Conservation (phyloP, 148 eudicot genomes). For the Arbutus unedo region DNA sequence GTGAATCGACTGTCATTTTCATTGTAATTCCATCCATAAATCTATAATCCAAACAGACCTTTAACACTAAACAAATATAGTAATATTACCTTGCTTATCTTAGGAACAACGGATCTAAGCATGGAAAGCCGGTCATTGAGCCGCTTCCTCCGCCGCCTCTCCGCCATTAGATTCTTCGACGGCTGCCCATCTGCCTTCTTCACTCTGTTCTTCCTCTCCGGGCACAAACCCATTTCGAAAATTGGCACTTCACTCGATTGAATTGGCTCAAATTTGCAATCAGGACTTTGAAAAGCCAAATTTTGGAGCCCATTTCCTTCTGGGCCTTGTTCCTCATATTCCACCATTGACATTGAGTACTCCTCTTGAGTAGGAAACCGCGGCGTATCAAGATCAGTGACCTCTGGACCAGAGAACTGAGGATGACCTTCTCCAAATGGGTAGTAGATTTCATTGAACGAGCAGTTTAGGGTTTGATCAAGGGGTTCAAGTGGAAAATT, state of each 20-base stretch:
- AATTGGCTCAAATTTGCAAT: slow-evolving; percentile 5
- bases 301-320: slow-evolving; percentile 12
- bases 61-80: too few species aligned
- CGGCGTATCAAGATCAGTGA: slow-evolving; percentile 3
- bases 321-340: slow-evolving; percentile 18
- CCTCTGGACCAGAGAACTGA: background rate
- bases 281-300: slow-evolving; percentile 5
- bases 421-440: slow-evolving; percentile 21
- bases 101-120: slow-evolving; percentile 56
- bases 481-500: slow-evolving; percentile 11
- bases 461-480: background rate
- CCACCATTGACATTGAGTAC: slow-evolving; percentile 13
- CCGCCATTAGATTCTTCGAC: slow-evolving; percentile 57
- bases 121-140: slow-evolving; percentile 50
- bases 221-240: slow-evolving; percentile 7
- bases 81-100: slow-evolving; percentile 44
- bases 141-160: slow-evolving; percentile 47
- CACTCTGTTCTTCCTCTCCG: slow-evolving; percentile 19
- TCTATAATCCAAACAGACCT: background rate
- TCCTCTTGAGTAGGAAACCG: background rate
- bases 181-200: slow-evolving; percentile 38
- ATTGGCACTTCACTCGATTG: background rate
- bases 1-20: background rate
- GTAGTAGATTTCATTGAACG: slow-evolving; percentile 17
- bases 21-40: background rate